phyloP scores from a whole-genome alignment of 257 asterid species.

The Nemophila menziesii region DNA sequence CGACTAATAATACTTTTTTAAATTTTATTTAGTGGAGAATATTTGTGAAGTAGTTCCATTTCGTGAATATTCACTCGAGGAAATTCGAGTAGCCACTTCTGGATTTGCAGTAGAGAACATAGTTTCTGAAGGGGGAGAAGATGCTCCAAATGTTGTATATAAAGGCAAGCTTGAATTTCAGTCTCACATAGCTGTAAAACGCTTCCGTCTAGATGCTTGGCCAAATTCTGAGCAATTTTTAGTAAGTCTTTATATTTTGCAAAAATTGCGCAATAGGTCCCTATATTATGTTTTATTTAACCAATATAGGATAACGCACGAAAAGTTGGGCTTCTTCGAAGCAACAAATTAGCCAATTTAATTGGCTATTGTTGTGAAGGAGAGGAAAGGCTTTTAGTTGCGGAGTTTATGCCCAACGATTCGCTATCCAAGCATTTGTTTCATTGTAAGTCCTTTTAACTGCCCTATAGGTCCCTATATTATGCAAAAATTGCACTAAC shows the following conservation, averaged over 20 bases:
- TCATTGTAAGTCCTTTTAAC: conserved; percentile 89
- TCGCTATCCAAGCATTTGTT: conserved; percentile 66
- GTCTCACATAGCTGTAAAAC: conserved; percentile 81
- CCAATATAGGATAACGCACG: conserved; percentile 75
- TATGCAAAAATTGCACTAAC: too few relatives aligned
- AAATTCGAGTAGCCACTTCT: conserved; percentile 74
- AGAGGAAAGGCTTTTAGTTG: conserved; percentile 5
- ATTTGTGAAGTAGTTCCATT: conserved; percentile 62
- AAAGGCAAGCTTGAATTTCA: conserved; percentile 85
- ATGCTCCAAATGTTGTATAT: conserved; percentile 91
- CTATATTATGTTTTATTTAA: conserved; percentile 1
- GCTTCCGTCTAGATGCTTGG: conserved; percentile 87
- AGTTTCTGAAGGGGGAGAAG: conserved; percentile 94
- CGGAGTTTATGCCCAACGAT: conserved; percentile 6
- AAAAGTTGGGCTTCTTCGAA: conserved; percentile 88
- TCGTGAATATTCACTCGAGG: conserved; percentile 77
- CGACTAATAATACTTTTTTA: not conserved
- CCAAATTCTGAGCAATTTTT: conserved; percentile 79
- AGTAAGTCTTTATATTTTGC: conserved; percentile 28
- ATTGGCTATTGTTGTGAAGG: conserved; percentile 18
- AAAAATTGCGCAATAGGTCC: too few relatives aligned
- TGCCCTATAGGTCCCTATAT: too few relatives aligned
- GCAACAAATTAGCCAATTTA: conserved; percentile 62
- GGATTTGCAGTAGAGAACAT: conserved; percentile 91
- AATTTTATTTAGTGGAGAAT: conserved; percentile 23